A percentile compares a stretch with the other conserved stretches of the same genome.
These are phyloP conservation scores for Peniophora sp. DNA, from an alignment of 1,284 basidiomycete genomes.

Conservation along the genomic window DNA sequence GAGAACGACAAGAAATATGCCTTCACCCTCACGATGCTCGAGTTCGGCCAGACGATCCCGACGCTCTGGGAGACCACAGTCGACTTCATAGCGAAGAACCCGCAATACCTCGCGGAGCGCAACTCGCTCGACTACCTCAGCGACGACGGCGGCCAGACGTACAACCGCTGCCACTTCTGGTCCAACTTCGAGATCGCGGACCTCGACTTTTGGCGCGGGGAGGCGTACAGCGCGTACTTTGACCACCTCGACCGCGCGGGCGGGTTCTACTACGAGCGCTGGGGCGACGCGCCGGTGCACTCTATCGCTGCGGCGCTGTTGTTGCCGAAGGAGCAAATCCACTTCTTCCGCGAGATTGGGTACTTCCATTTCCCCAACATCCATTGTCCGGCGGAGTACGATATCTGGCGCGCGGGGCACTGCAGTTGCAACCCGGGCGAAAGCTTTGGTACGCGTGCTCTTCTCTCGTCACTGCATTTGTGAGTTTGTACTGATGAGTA, in stretches of 20 bases:
- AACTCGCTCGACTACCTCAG: conserved; percentile 68
- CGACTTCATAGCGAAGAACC: conserved; percentile 56
- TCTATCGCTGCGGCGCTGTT: conserved; percentile 67
- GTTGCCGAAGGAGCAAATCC: conserved; percentile 51
- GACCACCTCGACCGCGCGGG: conserved; percentile 63
- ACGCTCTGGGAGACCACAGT: conserved; percentile 51
- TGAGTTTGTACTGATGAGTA: not conserved
- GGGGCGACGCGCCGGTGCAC: conserved; percentile 81
- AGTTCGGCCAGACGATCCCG: conserved; percentile 67
- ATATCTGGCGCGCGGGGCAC: conserved; percentile 32
- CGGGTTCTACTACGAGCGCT: conserved; percentile 76
- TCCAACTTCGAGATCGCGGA: conserved; percentile 75
- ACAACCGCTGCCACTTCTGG: conserved; percentile 78
- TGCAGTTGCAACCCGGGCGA: conserved; percentile 32
- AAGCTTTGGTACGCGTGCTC: conserved; percentile 36
- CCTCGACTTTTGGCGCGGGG: conserved; percentile 50
- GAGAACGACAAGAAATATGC: conserved; percentile 66
- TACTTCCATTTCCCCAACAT: conserved; percentile 43
- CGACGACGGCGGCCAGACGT: conserved; percentile 52
- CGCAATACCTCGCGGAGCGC: conserved; percentile 53
- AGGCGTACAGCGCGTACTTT: conserved; percentile 69
- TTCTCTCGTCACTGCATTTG: not conserved
- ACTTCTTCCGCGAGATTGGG: conserved; percentile 61
- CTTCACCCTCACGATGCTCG: conserved; percentile 73
- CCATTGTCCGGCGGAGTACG: conserved; percentile 41